Evolutionary conservation across 805 yeast species (phyloP).

Genomic region (Yamadazyma ubonensis): DNA sequence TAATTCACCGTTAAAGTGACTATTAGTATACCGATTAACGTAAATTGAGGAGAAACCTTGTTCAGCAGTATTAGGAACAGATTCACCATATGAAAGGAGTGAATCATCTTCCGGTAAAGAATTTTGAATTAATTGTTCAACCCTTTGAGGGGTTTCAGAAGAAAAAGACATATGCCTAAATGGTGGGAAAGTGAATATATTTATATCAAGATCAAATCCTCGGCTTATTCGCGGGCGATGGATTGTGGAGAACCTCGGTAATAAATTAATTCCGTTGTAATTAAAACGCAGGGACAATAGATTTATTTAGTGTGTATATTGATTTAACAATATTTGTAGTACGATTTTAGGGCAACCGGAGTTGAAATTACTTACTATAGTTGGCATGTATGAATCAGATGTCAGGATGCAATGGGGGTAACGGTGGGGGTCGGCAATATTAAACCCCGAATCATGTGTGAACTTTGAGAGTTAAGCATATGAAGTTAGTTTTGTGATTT

Average conservation of each 20-base stretch:
- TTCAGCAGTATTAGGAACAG: slow-evolving; percentile 18
- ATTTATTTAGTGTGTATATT: no score
- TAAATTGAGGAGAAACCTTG: slow-evolving; percentile 31
- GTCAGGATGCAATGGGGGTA: no score
- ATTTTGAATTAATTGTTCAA: slow-evolving; percentile 6
- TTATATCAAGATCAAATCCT: slow-evolving; percentile 31
- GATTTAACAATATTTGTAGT: neutral
- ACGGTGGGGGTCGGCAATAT: no score
- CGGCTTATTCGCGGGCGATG: neutral
- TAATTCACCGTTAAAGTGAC: slow-evolving; percentile 14
- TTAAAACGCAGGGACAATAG: no score
- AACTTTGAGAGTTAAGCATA: no score
- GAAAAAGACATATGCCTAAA: slow-evolving; percentile 13
- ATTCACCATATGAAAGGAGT: slow-evolving; percentile 6
- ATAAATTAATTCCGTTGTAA: neutral
- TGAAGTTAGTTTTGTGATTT: no score
- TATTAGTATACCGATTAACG: slow-evolving; percentile 23
- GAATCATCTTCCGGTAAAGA: slow-evolving; percentile 5
- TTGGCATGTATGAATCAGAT: no score
- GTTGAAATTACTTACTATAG: no score
- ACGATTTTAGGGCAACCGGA: no score
- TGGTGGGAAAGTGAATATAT: neutral
- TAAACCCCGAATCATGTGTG: no score
- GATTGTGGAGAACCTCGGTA: neutral
- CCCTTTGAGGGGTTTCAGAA: slow-evolving; percentile 11